phyloP scores from a whole-genome alignment of 2,329 filamentous ascomycete species.

The Pseudogymnoascus pannorum region DNA sequence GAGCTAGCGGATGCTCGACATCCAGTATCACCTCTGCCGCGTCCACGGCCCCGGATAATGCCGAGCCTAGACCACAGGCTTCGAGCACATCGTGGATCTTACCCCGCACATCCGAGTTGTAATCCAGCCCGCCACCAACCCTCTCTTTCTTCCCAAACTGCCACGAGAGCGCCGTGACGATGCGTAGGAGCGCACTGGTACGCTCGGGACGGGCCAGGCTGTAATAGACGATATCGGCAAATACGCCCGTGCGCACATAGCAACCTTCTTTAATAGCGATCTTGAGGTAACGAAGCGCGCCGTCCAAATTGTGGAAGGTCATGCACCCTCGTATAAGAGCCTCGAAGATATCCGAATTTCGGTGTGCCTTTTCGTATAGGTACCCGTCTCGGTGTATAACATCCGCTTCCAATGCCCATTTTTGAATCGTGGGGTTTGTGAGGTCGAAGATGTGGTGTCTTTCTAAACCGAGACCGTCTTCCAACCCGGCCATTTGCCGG shows the following conservation, averaged over 20 bases:
- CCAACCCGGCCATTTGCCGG: constrained; percentile 22
- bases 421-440: constrained; percentile 2
- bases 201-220: constrained; percentile 13
- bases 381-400: constrained; percentile 16
- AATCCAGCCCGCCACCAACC: neutral
- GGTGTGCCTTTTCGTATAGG: constrained; percentile 21
- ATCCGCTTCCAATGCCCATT: constrained; percentile 22
- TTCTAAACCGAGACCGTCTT: constrained; percentile 17
- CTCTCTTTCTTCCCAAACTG: neutral
- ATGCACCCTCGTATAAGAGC: constrained; percentile 23
- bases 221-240: constrained; percentile 18
- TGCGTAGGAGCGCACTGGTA: neutral
- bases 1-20: neutral
- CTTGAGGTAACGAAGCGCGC: constrained; percentile 21
- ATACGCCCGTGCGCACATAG: constrained; percentile 17
- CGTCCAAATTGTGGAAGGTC: constrained; percentile 16
- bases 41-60: neutral
- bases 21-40: neutral
- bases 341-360: constrained; percentile 23
- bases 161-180: neutral
- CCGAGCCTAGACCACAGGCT: neutral
- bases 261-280: constrained; percentile 23
- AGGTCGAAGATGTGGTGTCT: constrained; percentile 13
- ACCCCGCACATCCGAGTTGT: neutral
- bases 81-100: neutral